Conservation (phyloP, 129 eudicot genomes). For the Ambrosia artemisiifolia region DNA sequence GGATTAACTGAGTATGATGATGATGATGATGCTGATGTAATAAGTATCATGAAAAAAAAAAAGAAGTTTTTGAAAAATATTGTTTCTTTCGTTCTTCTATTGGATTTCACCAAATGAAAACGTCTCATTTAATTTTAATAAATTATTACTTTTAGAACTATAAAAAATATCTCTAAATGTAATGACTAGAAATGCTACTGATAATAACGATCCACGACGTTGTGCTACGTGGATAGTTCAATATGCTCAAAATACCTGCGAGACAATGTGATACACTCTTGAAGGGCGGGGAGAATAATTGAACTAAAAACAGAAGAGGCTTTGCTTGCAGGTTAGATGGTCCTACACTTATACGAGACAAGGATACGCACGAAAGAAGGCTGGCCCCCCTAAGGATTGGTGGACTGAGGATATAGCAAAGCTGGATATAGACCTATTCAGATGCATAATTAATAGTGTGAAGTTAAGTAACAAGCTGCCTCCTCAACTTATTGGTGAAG, state of each 20-base stretch:
- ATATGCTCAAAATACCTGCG: too few relatives aligned
- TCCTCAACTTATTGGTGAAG: constrained; percentile 83
- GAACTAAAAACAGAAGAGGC: constrained; percentile 4
- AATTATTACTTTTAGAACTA: background rate
- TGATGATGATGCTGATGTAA: too few relatives aligned
- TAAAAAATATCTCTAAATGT: background rate
- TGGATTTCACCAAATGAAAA: constrained; percentile 8
- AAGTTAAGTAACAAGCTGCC: constrained; percentile 55
- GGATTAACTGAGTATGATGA: too few relatives aligned
- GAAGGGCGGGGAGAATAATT: background rate
- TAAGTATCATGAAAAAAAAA: too few relatives aligned
- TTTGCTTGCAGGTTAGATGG: constrained; percentile 64
- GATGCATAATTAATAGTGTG: constrained; percentile 54
- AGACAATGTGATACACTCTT: too few relatives aligned
- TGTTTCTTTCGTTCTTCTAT: background rate
- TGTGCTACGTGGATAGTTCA: too few relatives aligned
- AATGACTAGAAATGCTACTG: background rate
- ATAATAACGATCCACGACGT: too few relatives aligned
- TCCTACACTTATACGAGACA: constrained; percentile 85
- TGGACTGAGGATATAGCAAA: constrained; percentile 89
- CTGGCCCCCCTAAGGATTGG: constrained; percentile 82
- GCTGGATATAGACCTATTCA: constrained; percentile 63
- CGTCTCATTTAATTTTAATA: constrained; percentile 1
- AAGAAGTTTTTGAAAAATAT: background rate
- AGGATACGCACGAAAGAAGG: constrained; percentile 50